Evolutionary conservation across 306 rosid genomes (phyloP).

Genomic region (Trichosanthes cucumerina): DNA sequence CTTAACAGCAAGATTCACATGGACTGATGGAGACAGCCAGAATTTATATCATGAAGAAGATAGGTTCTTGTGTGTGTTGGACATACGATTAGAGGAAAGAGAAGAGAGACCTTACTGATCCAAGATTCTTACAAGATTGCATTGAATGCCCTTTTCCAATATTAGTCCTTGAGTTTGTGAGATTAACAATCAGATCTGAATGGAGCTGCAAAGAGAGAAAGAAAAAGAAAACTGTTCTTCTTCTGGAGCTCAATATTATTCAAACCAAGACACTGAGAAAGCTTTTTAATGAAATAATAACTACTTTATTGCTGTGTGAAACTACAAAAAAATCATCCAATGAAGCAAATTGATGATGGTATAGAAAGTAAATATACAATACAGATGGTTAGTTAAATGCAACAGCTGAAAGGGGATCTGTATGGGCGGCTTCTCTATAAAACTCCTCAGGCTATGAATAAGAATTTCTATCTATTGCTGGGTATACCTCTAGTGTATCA

Average conservation of each 20-base stretch:
- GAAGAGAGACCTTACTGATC: neutral
- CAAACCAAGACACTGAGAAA: neutral
- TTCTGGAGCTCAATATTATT: neutral
- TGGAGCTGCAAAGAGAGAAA: neutral
- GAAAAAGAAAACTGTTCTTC: neutral
- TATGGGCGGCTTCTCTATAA: constrained; percentile 17
- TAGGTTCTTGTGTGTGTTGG: neutral
- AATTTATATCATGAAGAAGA: neutral
- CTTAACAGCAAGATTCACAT: neutral
- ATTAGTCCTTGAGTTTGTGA: neutral
- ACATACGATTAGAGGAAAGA: neutral
- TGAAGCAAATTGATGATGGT: neutral
- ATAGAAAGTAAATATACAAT: neutral
- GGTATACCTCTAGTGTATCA: constrained; percentile 3
- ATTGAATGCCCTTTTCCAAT: neutral
- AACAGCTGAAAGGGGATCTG: neutral
- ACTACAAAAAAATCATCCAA: neutral
- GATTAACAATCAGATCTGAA: neutral
- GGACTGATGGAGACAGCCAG: neutral
- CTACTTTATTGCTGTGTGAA: neutral
- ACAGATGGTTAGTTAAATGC: neutral
- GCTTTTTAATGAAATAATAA: neutral
- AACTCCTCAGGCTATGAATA: constrained; percentile 2
- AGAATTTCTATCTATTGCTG: constrained; percentile 14
- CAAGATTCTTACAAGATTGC: neutral